phyloP scores from a whole-genome alignment of 306 rosid species.

The Vachellia collinsii region DNA sequence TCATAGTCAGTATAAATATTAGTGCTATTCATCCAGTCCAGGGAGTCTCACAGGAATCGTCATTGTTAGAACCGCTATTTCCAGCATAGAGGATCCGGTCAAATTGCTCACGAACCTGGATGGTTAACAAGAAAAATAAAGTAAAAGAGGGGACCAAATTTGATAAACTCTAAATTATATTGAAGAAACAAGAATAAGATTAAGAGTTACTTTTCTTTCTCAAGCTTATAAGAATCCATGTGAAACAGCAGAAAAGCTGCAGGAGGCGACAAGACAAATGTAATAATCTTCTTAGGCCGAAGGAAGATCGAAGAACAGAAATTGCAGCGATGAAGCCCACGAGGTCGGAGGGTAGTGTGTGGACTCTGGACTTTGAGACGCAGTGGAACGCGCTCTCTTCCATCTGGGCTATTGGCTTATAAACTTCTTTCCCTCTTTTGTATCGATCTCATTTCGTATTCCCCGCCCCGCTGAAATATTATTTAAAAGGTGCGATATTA shows the following conservation, averaged over 20 bases:
- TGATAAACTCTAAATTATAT: neutral
- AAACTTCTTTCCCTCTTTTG: neutral
- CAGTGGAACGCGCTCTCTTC: neutral
- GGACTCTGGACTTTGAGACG: neutral
- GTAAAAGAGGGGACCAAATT: neutral
- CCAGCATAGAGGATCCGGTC: slow-evolving; percentile 57
- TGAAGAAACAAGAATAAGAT: slow-evolving; percentile 16
- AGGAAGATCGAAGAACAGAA: neutral
- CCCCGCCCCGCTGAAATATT: too few species aligned
- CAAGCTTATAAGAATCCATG: slow-evolving; percentile 78
- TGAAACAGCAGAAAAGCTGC: neutral
- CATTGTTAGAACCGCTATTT: slow-evolving; percentile 46
- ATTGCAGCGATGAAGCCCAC: neutral
- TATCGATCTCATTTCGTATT: neutral
- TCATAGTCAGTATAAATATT: neutral
- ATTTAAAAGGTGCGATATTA: too few species aligned
- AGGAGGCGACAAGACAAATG: neutral
- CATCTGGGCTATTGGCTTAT: neutral
- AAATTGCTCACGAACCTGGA: slow-evolving; percentile 48
- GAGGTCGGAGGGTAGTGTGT: neutral
- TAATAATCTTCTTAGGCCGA: neutral
- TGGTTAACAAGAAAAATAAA: neutral
- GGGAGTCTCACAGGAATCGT: slow-evolving; percentile 40
- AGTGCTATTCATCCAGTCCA: neutral
- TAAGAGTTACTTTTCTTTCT: slow-evolving; percentile 72